phyloP scores from a whole-genome alignment of 1,139 yeast genomes.

The Candida sp. region DNA sequence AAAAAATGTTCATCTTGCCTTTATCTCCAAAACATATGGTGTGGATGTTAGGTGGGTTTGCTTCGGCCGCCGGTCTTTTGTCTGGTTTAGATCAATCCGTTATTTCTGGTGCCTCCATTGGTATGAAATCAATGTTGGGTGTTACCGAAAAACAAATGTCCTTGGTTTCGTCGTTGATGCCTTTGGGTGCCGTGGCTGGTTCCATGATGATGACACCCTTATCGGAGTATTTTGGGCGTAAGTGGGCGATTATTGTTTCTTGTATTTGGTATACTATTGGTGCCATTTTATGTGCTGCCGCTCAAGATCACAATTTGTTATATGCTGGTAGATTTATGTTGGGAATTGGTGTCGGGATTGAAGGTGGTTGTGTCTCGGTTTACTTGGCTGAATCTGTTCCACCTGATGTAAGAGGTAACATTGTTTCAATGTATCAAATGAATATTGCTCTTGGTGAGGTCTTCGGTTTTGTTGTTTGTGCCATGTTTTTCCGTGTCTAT shows the following conservation, averaged over 20 bases:
- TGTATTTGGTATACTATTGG: conserved; percentile 57
- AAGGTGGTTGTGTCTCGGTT: conserved; percentile 59
- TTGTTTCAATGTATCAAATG: conserved; percentile 56
- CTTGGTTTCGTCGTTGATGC: conserved; percentile 54
- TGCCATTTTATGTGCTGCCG: conserved; percentile 49
- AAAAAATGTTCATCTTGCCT: conserved; percentile 21
- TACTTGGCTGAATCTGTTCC: conserved; percentile 61
- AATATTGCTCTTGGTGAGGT: conserved; percentile 59
- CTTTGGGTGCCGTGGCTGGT: conserved; percentile 57
- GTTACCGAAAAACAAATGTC: conserved; percentile 34
- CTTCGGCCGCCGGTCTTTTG: conserved; percentile 57
- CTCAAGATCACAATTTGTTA: conserved; percentile 38
- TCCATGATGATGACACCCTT: conserved; percentile 47
- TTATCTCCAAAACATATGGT: conserved; percentile 47
- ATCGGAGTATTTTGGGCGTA: conserved; percentile 51
- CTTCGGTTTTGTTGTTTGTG: conserved; percentile 54
- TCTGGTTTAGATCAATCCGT: conserved; percentile 58
- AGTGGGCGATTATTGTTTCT: conserved; percentile 48
- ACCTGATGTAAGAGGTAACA: conserved; percentile 52
- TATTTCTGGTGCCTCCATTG: conserved; percentile 55
- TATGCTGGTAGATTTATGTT: conserved; percentile 55
- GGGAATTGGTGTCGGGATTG: conserved; percentile 59
- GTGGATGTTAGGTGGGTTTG: conserved; percentile 44
- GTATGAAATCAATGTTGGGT: conserved; percentile 37
- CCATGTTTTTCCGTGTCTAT: conserved; percentile 49